These are phyloP conservation scores for Phytophthora pinifolia DNA, from an alignment of 352 stramenopile genomes.

Conservation along the genomic window DNA sequence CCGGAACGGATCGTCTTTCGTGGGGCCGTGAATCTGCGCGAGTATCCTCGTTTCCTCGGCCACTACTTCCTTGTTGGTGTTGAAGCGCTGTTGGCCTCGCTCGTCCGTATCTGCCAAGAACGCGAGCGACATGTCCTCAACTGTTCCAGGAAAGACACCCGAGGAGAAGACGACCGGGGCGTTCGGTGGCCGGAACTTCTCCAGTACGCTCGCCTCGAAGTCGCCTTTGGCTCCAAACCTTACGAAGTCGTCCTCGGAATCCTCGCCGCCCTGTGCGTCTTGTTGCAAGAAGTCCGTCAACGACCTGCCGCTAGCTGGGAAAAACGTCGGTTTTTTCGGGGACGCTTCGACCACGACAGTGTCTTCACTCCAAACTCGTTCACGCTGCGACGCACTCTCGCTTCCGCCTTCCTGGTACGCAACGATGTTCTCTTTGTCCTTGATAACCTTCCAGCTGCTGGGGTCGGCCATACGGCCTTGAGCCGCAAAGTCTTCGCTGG, in stretches of 20 bases:
- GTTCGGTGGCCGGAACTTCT: slow-evolving; percentile 36
- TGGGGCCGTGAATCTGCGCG: slow-evolving; percentile 21
- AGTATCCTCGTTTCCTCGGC: slow-evolving; percentile 29
- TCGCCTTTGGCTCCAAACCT: slow-evolving; percentile 31
- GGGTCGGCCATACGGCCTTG: slow-evolving; percentile 30
- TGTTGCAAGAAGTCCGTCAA: slow-evolving; percentile 9
- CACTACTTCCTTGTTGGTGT: slow-evolving; percentile 22
- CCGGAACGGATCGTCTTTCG: slow-evolving; percentile 37
- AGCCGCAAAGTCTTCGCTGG: slow-evolving; percentile 47
- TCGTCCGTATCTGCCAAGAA: slow-evolving; percentile 39
- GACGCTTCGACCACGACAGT: slow-evolving; percentile 30
- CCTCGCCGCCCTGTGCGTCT: slow-evolving; percentile 22
- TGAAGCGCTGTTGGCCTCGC: slow-evolving; percentile 19
- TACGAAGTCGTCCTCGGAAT: slow-evolving; percentile 27
- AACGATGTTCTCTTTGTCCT: slow-evolving; percentile 47
- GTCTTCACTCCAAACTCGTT: slow-evolving; percentile 38
- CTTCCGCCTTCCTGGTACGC: slow-evolving; percentile 44
- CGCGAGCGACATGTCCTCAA: slow-evolving; percentile 46
- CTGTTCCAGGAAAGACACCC: slow-evolving; percentile 35
- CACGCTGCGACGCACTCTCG: slow-evolving; percentile 13
- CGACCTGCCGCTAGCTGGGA: slow-evolving; percentile 21
- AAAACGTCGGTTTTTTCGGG: slow-evolving; percentile 27
- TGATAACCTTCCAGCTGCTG: slow-evolving; percentile 49
- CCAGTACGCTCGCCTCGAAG: slow-evolving; percentile 29
- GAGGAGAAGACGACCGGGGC: slow-evolving; percentile 31